phyloP scores from a whole-genome alignment of 2,329 filamentous ascomycete genomes.

The Fusarium illudens region DNA sequence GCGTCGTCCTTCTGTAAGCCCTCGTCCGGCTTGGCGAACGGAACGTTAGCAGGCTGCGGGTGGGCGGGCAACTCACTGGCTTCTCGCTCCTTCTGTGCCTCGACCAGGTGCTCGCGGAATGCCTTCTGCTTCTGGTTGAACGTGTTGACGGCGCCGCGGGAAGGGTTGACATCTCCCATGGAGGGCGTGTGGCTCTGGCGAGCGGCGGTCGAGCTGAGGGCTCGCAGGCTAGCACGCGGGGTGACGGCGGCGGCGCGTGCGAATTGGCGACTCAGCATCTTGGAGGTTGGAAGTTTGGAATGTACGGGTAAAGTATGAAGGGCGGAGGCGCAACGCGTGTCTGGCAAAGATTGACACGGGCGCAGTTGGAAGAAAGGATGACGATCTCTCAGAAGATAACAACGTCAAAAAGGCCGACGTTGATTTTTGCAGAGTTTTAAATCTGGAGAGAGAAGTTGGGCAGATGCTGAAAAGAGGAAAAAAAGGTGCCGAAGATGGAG shows the following conservation, averaged over 20 bases:
- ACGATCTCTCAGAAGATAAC: constrained; percentile 22
- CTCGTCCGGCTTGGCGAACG: constrained; percentile 52
- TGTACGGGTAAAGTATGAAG: constrained; percentile 22
- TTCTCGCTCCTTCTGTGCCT: constrained; percentile 82
- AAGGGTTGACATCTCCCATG: constrained; percentile 80
- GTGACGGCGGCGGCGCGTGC: constrained; percentile 54
- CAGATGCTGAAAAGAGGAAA: constrained; percentile 30
- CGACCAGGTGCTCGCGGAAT: constrained; percentile 83
- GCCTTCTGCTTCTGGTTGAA: constrained; percentile 87
- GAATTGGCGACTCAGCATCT: constrained; percentile 62
- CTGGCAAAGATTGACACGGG: constrained; percentile 28
- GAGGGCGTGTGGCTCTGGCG: constrained; percentile 68
- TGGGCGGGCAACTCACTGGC: constrained; percentile 73
- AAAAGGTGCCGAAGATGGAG: constrained; percentile 24
- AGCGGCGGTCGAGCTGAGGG: constrained; percentile 65
- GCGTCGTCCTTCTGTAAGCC: constrained; percentile 48
- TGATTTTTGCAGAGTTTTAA: constrained; percentile 15
- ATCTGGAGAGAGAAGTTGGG: constrained; percentile 28
- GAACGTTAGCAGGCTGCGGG: constrained; percentile 53
- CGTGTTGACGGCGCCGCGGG: constrained; percentile 70
- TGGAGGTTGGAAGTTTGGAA: constrained; percentile 42
- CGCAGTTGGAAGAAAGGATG: constrained; percentile 16
- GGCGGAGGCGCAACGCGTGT: constrained; percentile 26
- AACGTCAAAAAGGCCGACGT: constrained; percentile 32
- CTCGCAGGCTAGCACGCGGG: constrained; percentile 60